Conservation (phyloP, 352 stramenopile genomes). For the Pythium apleroticum region DNA sequence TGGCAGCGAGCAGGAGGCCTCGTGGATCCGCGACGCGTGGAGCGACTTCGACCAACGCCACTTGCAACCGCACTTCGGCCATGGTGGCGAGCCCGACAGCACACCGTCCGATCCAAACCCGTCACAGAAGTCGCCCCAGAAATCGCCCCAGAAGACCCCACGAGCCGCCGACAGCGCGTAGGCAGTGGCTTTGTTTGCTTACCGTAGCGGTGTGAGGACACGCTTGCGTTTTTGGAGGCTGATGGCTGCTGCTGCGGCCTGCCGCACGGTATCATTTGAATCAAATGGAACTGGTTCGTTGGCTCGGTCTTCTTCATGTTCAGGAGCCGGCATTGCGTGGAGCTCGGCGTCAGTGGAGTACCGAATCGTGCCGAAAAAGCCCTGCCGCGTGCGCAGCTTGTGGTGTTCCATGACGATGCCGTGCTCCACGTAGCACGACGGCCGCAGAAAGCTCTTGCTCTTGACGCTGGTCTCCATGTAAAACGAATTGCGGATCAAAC, state of each 20-base stretch:
- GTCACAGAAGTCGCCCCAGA: neutral
- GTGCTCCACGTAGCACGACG: constrained; percentile 25
- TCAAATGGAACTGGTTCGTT: neutral
- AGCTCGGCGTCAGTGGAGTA: constrained; percentile 17
- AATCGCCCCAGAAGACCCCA: neutral
- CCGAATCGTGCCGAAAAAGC: constrained; percentile 25
- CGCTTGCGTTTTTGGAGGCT: neutral
- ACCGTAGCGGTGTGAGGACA: neutral
- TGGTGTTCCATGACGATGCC: constrained; percentile 25
- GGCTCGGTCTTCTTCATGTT: neutral
- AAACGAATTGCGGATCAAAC: constrained; percentile 16
- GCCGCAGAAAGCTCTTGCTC: constrained; percentile 9
- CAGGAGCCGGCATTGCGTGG: constrained; percentile 9
- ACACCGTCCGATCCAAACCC: neutral
- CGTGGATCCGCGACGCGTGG: constrained; percentile 35
- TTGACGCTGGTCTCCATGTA: constrained; percentile 19
- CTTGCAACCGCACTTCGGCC: constrained; percentile 29
- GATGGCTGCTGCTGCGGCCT: neutral
- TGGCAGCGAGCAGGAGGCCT: constrained; percentile 31
- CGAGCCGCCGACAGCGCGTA: neutral
- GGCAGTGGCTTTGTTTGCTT: neutral
- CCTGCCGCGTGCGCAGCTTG: constrained; percentile 21
- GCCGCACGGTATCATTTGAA: neutral
- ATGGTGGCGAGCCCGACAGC: constrained; percentile 9
- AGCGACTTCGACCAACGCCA: constrained; percentile 30